These are phyloP conservation scores for Neurospora tetraspora DNA, from an alignment of 495 filamentous ascomycete species.

Conservation along the genomic window DNA sequence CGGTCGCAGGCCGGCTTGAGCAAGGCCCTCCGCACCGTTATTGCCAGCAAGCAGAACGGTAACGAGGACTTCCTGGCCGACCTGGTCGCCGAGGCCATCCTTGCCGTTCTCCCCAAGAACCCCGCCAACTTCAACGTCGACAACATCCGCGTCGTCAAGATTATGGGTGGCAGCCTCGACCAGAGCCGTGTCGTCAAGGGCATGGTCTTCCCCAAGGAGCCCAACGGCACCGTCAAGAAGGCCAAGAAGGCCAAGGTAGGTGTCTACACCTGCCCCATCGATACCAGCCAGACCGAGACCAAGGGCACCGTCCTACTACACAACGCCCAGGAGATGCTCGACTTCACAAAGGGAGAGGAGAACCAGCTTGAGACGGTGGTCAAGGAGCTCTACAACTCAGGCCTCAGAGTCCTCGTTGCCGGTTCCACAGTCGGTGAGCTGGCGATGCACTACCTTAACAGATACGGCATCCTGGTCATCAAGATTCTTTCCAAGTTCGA, in stretches of 20 bases:
- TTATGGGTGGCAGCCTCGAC: conserved; percentile 93
- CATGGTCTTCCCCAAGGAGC: conserved; percentile 95
- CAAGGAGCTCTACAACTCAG: conserved; percentile 92
- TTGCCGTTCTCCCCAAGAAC: conserved; percentile 93
- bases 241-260: conserved; percentile 88
- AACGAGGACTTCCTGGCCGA: conserved; percentile 77
- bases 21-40: conserved; percentile 92
- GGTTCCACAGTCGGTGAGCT: conserved; percentile 90
- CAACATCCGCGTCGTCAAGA: conserved; percentile 98
- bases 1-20: conserved; percentile 68
- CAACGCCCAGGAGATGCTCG: conserved; percentile 96
- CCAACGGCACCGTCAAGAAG: conserved; percentile 82
- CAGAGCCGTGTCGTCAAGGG: conserved; percentile 93
- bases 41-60: conserved; percentile 94
- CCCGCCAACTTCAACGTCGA: conserved; percentile 99
- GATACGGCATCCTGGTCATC: conserved; percentile 89
- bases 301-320: conserved; percentile 99
- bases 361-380: conserved; percentile 77
- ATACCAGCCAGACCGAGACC: conserved; percentile 93
- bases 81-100: conserved; percentile 86
- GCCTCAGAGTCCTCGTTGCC: conserved; percentile 81
- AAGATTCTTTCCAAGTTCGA: conserved; percentile 99
- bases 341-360: conserved; percentile 97
- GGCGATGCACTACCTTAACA: conserved; percentile 94
- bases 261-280: conserved; percentile 93